Evolutionary conservation across 2,329 filamentous ascomycete genomes (phyloP).

Genomic region (Aureobasidium sp.): DNA sequence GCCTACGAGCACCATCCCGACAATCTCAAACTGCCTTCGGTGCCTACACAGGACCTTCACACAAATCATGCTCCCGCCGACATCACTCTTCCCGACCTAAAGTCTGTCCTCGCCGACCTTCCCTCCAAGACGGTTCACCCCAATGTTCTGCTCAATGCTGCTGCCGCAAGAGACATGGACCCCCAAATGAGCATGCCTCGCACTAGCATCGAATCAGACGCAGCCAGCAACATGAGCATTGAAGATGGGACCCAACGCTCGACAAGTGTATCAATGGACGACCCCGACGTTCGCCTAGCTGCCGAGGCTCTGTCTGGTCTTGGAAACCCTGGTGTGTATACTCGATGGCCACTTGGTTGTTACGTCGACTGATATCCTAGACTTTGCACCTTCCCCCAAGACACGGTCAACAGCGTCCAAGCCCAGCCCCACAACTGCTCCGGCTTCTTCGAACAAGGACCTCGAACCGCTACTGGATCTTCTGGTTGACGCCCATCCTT

Average conservation of each 20-base stretch:
- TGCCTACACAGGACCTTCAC: constrained; percentile 32
- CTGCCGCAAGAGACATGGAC: constrained; percentile 23
- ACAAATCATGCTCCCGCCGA: constrained; percentile 21
- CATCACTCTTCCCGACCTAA: constrained; percentile 38
- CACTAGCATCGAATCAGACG: constrained; percentile 32
- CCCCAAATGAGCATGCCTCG: constrained; percentile 19
- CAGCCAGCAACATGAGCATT: constrained; percentile 37
- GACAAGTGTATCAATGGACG: constrained; percentile 41
- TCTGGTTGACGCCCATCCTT: constrained; percentile 79
- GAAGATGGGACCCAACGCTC: constrained; percentile 33
- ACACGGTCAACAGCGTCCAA: constrained; percentile 26
- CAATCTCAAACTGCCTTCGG: constrained; percentile 36
- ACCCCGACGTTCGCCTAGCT: constrained; percentile 42
- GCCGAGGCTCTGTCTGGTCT: constrained; percentile 45
- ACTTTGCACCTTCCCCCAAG: constrained; percentile 36
- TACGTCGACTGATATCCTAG: constrained; percentile 24
- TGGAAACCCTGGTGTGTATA: constrained; percentile 40
- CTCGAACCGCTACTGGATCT: constrained; percentile 79
- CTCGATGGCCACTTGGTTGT: background rate
- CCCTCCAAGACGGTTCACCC: constrained; percentile 16
- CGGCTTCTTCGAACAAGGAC: constrained; percentile 37
- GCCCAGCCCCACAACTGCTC: constrained; percentile 23
- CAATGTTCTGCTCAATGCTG: constrained; percentile 23
- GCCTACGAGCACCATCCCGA: constrained; percentile 39
- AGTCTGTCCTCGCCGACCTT: constrained; percentile 37